A percentile compares a stretch with the other conserved stretches of the same genome.
Evolutionary conservation across 257 asterid genomes (phyloP).

Genomic region (Solanum microdontum): DNA sequence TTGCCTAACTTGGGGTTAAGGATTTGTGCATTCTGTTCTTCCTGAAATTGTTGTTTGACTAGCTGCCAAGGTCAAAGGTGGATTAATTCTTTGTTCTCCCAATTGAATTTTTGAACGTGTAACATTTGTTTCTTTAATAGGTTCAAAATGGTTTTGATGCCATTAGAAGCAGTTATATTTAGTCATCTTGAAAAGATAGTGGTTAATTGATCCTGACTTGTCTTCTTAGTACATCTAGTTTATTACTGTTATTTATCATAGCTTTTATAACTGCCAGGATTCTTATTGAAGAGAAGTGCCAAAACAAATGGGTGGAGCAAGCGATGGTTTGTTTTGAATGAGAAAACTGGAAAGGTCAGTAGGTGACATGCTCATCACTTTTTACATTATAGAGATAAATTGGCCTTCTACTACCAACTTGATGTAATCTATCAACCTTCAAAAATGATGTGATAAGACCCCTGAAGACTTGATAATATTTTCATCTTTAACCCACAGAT

Average conservation of each 20-base stretch:
- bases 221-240: not conserved
- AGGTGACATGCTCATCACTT: not conserved
- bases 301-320: constrained; percentile 83
- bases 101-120: not conserved
- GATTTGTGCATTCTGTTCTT: not conserved
- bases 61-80: not conserved
- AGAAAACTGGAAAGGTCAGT: constrained; percentile 92
- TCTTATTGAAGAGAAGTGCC: constrained; percentile 77
- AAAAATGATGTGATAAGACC: not conserved
- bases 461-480: not conserved
- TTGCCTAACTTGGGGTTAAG: not conserved
- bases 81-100: not conserved
- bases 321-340: constrained; percentile 95
- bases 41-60: not conserved
- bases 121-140: not conserved
- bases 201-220: not conserved
- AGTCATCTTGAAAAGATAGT: not conserved
- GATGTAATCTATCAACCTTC: not conserved
- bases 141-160: not conserved
- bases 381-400: not conserved
- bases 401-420: not conserved
- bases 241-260: not conserved
- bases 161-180: not conserved
- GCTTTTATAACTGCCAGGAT: constrained; percentile 37
- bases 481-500: not conserved